phyloP scores from a whole-genome alignment of 306 rosid species.

The Sindora glabra region DNA sequence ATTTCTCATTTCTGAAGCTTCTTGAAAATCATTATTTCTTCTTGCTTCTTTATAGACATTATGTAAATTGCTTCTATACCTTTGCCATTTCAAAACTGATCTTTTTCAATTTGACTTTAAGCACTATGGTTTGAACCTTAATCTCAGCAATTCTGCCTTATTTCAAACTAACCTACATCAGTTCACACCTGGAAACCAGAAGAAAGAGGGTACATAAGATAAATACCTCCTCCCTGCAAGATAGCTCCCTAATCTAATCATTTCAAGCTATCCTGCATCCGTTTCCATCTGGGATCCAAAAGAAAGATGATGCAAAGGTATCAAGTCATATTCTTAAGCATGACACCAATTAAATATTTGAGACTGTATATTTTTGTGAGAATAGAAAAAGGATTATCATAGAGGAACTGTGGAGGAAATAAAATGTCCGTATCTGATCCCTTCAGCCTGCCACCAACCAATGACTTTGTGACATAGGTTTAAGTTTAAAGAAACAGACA shows the following conservation, averaged over 20 bases:
- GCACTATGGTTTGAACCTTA: background rate
- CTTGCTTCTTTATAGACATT: background rate
- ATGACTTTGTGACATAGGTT: background rate
- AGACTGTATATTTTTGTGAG: background rate
- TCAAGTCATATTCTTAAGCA: background rate
- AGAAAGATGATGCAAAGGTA: background rate
- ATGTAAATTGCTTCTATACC: background rate
- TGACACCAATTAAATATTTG: background rate
- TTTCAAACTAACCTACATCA: background rate
- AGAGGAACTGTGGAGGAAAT: background rate
- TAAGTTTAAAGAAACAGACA: background rate
- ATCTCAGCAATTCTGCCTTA: background rate
- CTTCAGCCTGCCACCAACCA: background rate
- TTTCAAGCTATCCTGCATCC: background rate
- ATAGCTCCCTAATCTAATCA: background rate
- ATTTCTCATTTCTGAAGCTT: background rate
- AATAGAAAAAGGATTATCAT: background rate
- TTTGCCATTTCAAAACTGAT: background rate
- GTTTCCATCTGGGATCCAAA: background rate
- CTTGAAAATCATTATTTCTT: background rate
- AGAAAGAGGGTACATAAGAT: background rate
- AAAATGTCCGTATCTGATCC: background rate
- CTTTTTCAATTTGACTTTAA: background rate
- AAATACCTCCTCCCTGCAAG: background rate
- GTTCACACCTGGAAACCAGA: background rate